Evolutionary conservation across 2,329 filamentous ascomycete species (phyloP), one percentile per base, ranked within the genome.

Genomic region (Macrophomina pseudophaseolina): DNA sequence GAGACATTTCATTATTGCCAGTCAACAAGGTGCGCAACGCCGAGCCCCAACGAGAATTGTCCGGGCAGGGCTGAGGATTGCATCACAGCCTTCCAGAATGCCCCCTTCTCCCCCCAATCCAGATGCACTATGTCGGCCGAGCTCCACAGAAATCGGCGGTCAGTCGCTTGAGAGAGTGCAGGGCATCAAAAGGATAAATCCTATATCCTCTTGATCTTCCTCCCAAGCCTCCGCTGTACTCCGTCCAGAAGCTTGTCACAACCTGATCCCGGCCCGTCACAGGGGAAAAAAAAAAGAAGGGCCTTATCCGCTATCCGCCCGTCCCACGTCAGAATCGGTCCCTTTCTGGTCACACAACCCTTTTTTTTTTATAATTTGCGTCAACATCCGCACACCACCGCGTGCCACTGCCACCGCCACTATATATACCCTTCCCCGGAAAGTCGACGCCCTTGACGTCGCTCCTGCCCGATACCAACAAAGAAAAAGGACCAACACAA

Each of bases 91-190:
- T 8, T 53, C 46, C 16, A 23, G 40, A 23, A 38, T 35, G 40
- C 18, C 9, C 5, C 16, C 32, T 33, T 16, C 52, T 40, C 49
- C 44, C 23, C 28, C 9, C 18, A 33, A 3, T 32, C 16, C 52
- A 53, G 30, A 44, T n/a, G 32, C 32, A 16, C 30, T 35, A 44
- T 32, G 44, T 62, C 58, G 58, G 58, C 58, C 58, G 58, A 62
- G 58, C 9, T 32, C 58, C 58, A 49, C 58, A 35, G 30, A 49
- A 62, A 35, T 38, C 63, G 38, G 38, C 51, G 42, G 63, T 53
- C 63, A 48, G 51, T 65, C 49, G 51, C 28, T n/a, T 65, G 63
- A 65, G 63, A 65, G n/a, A 64, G 6, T 23, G 14, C 32, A 4
- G 6, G 11, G 7, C 3, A 2, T 18, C n/a, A 12, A 4, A 9